Percentiles rank a stretch among this genome's conserved stretches.
phyloP scores from a whole-genome alignment of 1,284 basidiomycete genomes.

The Apiotrichum akiyoshidainum region DNA sequence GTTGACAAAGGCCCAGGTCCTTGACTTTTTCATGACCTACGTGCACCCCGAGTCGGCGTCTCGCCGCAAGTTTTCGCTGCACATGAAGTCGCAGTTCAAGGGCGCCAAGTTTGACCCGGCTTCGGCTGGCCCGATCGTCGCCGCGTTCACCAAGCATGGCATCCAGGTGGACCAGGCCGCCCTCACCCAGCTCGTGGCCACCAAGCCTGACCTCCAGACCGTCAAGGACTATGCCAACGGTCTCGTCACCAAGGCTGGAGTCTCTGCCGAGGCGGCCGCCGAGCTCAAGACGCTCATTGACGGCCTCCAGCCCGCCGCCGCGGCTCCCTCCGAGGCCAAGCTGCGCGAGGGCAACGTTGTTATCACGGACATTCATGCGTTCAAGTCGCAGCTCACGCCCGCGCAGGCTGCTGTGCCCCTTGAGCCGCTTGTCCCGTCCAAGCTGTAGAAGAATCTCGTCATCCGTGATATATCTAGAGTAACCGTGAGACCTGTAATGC shows the following conservation, averaged over 20 bases:
- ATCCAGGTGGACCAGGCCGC: slow-evolving; percentile 57
- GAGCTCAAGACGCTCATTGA: slow-evolving; percentile 59
- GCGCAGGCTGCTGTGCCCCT: slow-evolving; percentile 53
- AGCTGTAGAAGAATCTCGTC: slow-evolving; percentile 17
- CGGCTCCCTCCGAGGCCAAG: slow-evolving; percentile 45
- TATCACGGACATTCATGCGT: slow-evolving; percentile 66
- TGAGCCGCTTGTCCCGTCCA: slow-evolving; percentile 40
- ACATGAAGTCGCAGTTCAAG: slow-evolving; percentile 63
- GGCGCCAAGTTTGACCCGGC: slow-evolving; percentile 60
- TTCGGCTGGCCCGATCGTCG: slow-evolving; percentile 65
- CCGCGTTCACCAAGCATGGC: slow-evolving; percentile 57
- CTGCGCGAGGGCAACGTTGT: slow-evolving; percentile 59
- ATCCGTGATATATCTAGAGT: no score
- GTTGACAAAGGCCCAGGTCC: slow-evolving; percentile 72
- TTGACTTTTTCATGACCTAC: slow-evolving; percentile 67
- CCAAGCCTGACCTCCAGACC: slow-evolving; percentile 55
- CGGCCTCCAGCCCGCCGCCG: slow-evolving; percentile 56
- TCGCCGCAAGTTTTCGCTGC: slow-evolving; percentile 76
- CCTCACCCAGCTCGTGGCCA: slow-evolving; percentile 53
- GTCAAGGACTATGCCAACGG: slow-evolving; percentile 61
- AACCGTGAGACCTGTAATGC: background rate
- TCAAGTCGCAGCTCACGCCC: slow-evolving; percentile 62
- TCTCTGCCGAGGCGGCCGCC: slow-evolving; percentile 53
- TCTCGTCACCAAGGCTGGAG: slow-evolving; percentile 47
- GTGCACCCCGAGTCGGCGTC: slow-evolving; percentile 68